Evolutionary conservation across 441 rosid species (phyloP).

Genomic region (Gossypium schwendimanii): DNA sequence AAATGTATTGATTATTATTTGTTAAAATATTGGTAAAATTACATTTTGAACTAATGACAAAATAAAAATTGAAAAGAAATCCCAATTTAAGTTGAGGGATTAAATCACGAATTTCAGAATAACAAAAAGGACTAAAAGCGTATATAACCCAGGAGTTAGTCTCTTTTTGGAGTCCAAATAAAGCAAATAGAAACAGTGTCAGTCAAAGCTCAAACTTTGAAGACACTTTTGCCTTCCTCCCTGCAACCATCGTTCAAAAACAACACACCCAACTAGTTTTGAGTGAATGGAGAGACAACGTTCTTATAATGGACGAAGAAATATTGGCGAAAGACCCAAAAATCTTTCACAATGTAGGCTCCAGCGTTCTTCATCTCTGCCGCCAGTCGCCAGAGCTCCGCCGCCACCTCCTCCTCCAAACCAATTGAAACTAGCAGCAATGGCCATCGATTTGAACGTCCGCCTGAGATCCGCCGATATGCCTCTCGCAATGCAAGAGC

Average conservation of each 20-base stretch:
- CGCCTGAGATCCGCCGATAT: constrained; percentile 57
- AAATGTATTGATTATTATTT: too few species aligned
- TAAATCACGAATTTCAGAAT: neutral
- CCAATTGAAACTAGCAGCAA: constrained; percentile 39
- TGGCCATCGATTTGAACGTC: constrained; percentile 39
- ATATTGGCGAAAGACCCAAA: constrained; percentile 10
- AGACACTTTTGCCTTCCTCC: neutral
- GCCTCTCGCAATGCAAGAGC: constrained; percentile 45
- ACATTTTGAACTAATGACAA: too few species aligned
- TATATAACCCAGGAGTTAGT: neutral
- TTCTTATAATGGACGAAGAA: constrained; percentile 18
- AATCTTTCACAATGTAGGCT: constrained; percentile 14
- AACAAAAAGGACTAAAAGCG: neutral
- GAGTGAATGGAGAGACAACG: constrained; percentile 29
- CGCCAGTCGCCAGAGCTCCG: constrained; percentile 14
- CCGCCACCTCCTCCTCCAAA: constrained; percentile 9
- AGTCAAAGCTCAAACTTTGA: constrained; percentile 15
- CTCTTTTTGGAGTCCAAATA: constrained; percentile 13
- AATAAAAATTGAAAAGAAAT: neutral
- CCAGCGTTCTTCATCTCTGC: constrained; percentile 17
- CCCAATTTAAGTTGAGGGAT: neutral
- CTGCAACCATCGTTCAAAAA: neutral
- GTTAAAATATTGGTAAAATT: too few species aligned
- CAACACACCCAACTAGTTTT: neutral
- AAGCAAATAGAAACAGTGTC: neutral